Evolutionary conservation across 2,329 filamentous ascomycete species (phyloP), one percentile per base, ranked within the genome.

Genomic region (Diatrype stigma): DNA sequence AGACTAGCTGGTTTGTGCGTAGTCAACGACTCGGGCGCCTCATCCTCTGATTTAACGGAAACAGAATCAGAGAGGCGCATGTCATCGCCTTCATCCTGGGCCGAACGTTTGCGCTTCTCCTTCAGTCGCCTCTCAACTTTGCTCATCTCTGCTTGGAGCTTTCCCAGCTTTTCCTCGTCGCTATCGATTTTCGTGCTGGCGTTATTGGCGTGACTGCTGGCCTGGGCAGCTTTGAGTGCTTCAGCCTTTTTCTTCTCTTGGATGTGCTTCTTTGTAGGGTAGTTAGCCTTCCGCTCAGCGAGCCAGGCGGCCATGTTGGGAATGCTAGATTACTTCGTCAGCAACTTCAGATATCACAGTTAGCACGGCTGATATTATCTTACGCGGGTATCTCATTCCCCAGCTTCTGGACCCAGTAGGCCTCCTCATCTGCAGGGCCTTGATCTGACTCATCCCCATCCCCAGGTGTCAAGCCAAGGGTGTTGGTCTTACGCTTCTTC

Each of bases 271-370:
- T 83, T 82, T 2, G 92, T 96, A 2, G 93, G 93, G 66, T 82
- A 97, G 47, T 86, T 85, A 57, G 83, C 86, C 64, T 80, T 87
- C 52, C 93, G 84, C 67, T 96, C 90, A 46, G 84, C 84, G 56
- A 95, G 82, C 84, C 90, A 97, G 6, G 83, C 81, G 22, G 83
- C 80, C 50, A 96, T 78, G 63, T 96, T 91, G 52, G 81, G 81
- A 16, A 81, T 74, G 51, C 79, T 83, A 49, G 23, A 55, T 26
- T 8, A 44, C 16, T 17, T 28, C 30, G 48, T 60, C 45, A 58
- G 40, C 34, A 37, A 44, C 49, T 28, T 21, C 47, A 6, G 21
- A 45, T 5, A 6, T 21, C 5, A 10, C 11, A 16, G 45, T 38
- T 10, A 11, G 22, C n/a, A 11, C 6, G 40, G 22, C 50, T 32